Evolutionary conservation across 2,329 filamentous ascomycete species (phyloP), one percentile per base, ranked within the genome.

Genomic region (Exophiala sp.): DNA sequence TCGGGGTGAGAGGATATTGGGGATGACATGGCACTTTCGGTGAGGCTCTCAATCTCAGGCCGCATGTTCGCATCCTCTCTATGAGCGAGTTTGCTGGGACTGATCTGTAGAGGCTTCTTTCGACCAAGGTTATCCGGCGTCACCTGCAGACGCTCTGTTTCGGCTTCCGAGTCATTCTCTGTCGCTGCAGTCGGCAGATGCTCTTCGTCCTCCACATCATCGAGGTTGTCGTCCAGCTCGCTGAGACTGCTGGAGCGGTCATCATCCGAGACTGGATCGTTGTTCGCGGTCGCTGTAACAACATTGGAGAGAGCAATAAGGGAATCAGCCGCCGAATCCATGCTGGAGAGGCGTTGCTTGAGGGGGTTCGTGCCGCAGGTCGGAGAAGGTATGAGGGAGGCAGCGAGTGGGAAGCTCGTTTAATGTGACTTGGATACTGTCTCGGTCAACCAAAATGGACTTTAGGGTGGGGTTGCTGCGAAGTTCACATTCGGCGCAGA

Each of bases 61-160:
- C 58, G 34, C 52, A 58, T 51, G 41, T 61, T 55, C n/a, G 49
- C 50, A 38, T 53, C 56, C 50, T 52, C 46, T 52, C 48, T 52
- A 18, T 83, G 80, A 58, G 81, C 81, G 52, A 89, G 77, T 71
- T 89, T 91, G 74, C 84, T 90, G 2, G 86, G 86, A 47, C 83
- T 88, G 58, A 78, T 79, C 60, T 85, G 81, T 57, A 80, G 79
- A 74, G 71, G 48, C 71, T 76, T 52, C 76, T 73, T 48, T 76
- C 74, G 63, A 76, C 79, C 56, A 3, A 52, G 70, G 62, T 76
- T 86, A 56, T 81, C 80, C 14, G 90, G 89, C n/a, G 88, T 95
- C 63, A 86, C 83, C 64, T 93, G 93, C 53, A 98, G 77, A 52
- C 93, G 83, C 70, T 96, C 90, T 1, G 91, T 97, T 70, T 96